phyloP scores from a whole-genome alignment of 306 rosid species.

The Vicia villosa region DNA sequence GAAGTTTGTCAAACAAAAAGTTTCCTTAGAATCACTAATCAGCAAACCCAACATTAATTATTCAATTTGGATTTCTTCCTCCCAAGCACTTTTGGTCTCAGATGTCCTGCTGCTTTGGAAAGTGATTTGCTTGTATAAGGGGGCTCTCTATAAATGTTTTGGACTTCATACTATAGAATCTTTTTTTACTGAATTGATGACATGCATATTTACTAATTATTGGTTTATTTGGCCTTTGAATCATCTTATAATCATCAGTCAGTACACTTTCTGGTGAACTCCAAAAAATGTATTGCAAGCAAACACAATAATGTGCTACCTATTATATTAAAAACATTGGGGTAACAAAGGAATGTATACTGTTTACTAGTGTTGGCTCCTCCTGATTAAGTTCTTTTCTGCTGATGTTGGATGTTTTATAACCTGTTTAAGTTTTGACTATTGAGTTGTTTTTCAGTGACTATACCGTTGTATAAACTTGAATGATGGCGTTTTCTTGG shows the following conservation, averaged over 20 bases:
- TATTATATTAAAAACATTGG: background rate
- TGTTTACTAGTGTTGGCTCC: background rate
- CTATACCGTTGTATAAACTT: background rate
- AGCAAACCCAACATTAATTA: background rate
- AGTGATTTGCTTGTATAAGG: background rate
- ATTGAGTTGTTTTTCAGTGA: background rate
- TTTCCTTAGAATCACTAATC: conserved; percentile 7
- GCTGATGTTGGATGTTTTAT: conserved; percentile 18
- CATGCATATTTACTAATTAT: conserved; percentile 9
- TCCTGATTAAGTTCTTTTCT: background rate
- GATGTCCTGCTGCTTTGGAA: conserved; percentile 16
- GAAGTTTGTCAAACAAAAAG: conserved; percentile 1
- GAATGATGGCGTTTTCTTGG: background rate
- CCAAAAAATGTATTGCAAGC: no score
- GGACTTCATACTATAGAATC: conserved; percentile 3
- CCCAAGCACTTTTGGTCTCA: conserved; percentile 15
- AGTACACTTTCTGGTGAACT: background rate
- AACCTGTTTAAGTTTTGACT: conserved; percentile 15
- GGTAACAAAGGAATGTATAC: conserved; percentile 22
- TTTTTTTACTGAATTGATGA: background rate
- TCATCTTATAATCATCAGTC: background rate
- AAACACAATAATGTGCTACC: conserved; percentile 9
- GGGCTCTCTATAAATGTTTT: conserved; percentile 13
- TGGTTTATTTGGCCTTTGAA: background rate
- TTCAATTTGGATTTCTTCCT: conserved; percentile 18